Conservation (phyloP, 2,329 filamentous ascomycete species). For the Acephala macrosclerotiorum region DNA sequence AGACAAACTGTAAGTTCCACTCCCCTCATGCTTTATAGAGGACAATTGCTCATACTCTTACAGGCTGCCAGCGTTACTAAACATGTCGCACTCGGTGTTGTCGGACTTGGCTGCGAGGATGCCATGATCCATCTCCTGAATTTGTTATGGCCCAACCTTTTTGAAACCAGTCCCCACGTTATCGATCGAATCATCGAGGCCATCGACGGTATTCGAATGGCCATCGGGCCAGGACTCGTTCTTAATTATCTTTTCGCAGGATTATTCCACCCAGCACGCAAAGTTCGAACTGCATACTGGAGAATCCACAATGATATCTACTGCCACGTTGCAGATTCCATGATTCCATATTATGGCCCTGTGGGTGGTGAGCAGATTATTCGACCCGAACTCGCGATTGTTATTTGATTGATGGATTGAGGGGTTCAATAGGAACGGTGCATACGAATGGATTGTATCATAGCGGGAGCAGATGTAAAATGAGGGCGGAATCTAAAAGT, state of each 20-base stretch:
- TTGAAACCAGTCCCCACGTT: slow-evolving; percentile 97
- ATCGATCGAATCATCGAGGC: slow-evolving; percentile 98
- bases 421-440: neutral
- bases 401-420: slow-evolving; percentile 61
- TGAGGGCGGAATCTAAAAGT: neutral
- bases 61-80: slow-evolving; percentile 56
- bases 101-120: slow-evolving; percentile 95
- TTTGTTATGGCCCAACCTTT: slow-evolving; percentile 93
- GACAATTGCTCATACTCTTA: neutral
- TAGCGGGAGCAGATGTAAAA: slow-evolving; percentile 8
- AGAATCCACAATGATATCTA: slow-evolving; percentile 97
- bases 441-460: slow-evolving; percentile 5
- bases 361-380: slow-evolving; percentile 82
- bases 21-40: neutral
- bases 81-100: slow-evolving; percentile 96
- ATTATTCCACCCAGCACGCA: slow-evolving; percentile 94
- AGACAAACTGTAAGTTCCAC: slow-evolving; percentile 80
- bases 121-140: slow-evolving; percentile 98
- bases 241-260: slow-evolving; percentile 99
- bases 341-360: slow-evolving; percentile 95
- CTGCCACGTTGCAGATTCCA: slow-evolving; percentile 89
- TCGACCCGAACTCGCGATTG: slow-evolving; percentile 81
- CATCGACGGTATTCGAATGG: slow-evolving; percentile 93
- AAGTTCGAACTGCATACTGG: slow-evolving; percentile 96
- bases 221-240: slow-evolving; percentile 88